Evolutionary conservation across 2,329 filamentous ascomycete genomes (phyloP).

Genomic region (Fusarium dimerum): DNA sequence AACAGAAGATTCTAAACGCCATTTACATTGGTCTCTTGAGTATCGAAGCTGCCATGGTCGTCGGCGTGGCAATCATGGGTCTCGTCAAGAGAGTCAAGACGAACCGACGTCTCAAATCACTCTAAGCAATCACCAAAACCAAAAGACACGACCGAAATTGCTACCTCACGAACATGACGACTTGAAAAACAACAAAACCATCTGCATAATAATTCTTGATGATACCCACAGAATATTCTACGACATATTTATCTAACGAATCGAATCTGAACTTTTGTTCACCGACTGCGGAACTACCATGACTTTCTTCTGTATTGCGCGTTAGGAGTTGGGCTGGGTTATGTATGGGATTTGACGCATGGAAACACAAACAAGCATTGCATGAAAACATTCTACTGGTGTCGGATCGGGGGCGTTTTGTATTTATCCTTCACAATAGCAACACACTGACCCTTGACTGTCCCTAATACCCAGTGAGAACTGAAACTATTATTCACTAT

Average conservation of each 20-base stretch:
- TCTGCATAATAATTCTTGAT: background rate
- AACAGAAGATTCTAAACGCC: constrained; percentile 43
- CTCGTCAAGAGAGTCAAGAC: constrained; percentile 30
- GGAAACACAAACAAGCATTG: background rate
- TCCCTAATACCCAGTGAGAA: no score
- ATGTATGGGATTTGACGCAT: background rate
- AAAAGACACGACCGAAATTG: no score
- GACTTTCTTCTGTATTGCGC: background rate
- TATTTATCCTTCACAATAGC: background rate
- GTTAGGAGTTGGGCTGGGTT: background rate
- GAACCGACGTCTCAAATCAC: constrained; percentile 14
- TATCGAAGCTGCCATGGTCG: constrained; percentile 46
- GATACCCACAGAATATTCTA: background rate
- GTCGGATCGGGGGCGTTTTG: background rate
- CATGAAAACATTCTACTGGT: no score
- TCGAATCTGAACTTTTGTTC: background rate
- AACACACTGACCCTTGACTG: no score
- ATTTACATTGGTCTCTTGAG: constrained; percentile 50
- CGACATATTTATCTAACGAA: background rate
- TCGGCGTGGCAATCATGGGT: constrained; percentile 38
- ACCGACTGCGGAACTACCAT: background rate
- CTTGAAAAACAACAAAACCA: background rate
- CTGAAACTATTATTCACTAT: no score
- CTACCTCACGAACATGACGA: background rate
- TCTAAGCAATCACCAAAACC: background rate